Percentiles rank a stretch among this genome's conserved stretches.
phyloP scores from a whole-genome alignment of 208 protist genomes.

The Leishmania tropica region DNA sequence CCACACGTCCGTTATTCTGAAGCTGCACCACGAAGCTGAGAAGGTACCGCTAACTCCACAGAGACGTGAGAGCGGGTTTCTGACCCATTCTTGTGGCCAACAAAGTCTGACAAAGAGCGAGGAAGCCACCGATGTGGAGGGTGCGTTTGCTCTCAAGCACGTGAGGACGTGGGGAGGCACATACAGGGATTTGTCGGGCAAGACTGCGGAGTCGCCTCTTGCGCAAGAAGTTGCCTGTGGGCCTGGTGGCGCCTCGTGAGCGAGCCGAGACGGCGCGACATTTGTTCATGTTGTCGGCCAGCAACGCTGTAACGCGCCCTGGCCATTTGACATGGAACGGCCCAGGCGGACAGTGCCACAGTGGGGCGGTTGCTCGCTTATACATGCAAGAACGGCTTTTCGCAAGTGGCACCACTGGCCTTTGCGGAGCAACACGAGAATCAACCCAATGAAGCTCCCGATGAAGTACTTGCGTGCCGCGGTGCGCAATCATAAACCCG shows the following conservation, averaged over 20 bases:
- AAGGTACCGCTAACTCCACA: background rate
- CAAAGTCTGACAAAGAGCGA: background rate
- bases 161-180: background rate
- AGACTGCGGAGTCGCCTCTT: background rate
- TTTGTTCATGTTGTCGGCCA: background rate
- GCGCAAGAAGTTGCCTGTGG: background rate
- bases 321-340: background rate
- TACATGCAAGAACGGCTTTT: too few species aligned
- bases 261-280: background rate
- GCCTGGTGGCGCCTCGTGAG: background rate
- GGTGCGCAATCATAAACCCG: background rate
- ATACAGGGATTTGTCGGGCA: background rate
- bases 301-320: background rate
- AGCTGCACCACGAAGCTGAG: background rate
- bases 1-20: background rate
- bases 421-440: background rate
- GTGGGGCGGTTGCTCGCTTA: background rate
- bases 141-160: background rate
- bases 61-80: background rate
- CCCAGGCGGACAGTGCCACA: too few species aligned
- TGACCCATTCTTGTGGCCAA: background rate
- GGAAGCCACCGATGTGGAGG: background rate
- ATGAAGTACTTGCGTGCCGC: background rate
- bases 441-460: background rate
- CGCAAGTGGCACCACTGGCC: background rate